Evolutionary conservation across 2,329 filamentous ascomycete species (phyloP).

Genomic region (Fonsecaea pedrosoi): DNA sequence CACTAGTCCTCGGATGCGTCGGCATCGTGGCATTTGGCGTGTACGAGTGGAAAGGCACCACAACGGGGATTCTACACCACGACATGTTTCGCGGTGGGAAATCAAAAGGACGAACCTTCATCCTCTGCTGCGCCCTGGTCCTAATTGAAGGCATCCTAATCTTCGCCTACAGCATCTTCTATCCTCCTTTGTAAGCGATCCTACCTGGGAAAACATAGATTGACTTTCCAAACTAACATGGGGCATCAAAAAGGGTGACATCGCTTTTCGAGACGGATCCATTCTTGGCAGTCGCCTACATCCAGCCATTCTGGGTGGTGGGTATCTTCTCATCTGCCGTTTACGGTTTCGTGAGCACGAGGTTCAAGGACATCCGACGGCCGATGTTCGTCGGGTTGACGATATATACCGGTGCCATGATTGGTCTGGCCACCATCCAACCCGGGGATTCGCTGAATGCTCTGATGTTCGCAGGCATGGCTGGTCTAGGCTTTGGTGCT

Average conservation of each 20-base stretch:
- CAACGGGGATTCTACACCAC: slow-evolving; percentile 25
- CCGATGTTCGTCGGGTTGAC: slow-evolving; percentile 25
- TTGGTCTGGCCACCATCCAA: slow-evolving; percentile 24
- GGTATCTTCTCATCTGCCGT: slow-evolving; percentile 16
- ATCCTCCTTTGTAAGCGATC: slow-evolving; percentile 9
- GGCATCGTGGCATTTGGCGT: slow-evolving; percentile 19
- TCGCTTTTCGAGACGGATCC: slow-evolving; percentile 29
- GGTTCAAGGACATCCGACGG: slow-evolving; percentile 27
- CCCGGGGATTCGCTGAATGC: slow-evolving; percentile 14
- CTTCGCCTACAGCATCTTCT: slow-evolving; percentile 17
- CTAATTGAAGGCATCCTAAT: slow-evolving; percentile 25
- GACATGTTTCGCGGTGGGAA: slow-evolving; percentile 24
- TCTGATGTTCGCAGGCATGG: slow-evolving; percentile 19
- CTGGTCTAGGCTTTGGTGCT: slow-evolving; percentile 22
- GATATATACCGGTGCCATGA: slow-evolving; percentile 16
- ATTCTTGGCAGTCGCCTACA: slow-evolving; percentile 21
- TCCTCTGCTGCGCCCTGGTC: slow-evolving; percentile 22
- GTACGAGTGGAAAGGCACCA: slow-evolving; percentile 32
- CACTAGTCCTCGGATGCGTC: slow-evolving; percentile 19
- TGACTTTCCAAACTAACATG: slow-evolving; percentile 10
- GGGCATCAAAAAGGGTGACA: background rate
- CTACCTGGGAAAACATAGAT: slow-evolving; percentile 1
- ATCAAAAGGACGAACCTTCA: slow-evolving; percentile 22
- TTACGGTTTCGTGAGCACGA: slow-evolving; percentile 23
- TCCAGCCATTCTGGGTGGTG: slow-evolving; percentile 22